These are phyloP conservation scores for Delphinella strobiligena DNA, from an alignment of 2,329 filamentous ascomycete genomes.

Conservation along the genomic window DNA sequence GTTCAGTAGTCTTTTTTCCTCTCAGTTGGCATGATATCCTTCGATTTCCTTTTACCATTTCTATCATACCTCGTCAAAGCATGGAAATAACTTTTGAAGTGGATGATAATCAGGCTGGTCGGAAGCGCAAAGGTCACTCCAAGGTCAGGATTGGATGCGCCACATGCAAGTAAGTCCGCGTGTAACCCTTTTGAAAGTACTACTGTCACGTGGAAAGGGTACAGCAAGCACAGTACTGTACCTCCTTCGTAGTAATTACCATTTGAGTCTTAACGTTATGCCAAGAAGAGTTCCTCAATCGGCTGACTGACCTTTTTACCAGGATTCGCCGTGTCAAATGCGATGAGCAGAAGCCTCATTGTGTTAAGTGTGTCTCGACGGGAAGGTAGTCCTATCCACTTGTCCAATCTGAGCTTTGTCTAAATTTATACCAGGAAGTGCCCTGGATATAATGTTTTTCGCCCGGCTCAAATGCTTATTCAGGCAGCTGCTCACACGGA, in stretches of 20 bases:
- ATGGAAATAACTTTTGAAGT: neutral
- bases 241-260: neutral
- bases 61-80: neutral
- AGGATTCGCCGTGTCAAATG: neutral
- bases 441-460: neutral
- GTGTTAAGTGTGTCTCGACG: neutral
- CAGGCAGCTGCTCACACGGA: neutral
- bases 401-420: no score
- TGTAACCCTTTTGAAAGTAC: neutral
- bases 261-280: neutral
- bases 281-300: neutral
- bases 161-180: neutral
- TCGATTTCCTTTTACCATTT: no score
- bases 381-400: no score
- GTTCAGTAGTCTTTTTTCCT: no score
- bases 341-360: neutral
- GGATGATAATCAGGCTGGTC: neutral
- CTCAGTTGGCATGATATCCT: no score
- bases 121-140: neutral
- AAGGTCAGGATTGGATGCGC: neutral
- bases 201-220: neutral
- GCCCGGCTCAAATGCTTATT: neutral
- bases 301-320: neutral
- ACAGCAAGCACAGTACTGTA: neutral
- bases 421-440: no score